Conservation (phyloP, 1,139 yeast genomes). For the Candida sanyaensis region DNA sequence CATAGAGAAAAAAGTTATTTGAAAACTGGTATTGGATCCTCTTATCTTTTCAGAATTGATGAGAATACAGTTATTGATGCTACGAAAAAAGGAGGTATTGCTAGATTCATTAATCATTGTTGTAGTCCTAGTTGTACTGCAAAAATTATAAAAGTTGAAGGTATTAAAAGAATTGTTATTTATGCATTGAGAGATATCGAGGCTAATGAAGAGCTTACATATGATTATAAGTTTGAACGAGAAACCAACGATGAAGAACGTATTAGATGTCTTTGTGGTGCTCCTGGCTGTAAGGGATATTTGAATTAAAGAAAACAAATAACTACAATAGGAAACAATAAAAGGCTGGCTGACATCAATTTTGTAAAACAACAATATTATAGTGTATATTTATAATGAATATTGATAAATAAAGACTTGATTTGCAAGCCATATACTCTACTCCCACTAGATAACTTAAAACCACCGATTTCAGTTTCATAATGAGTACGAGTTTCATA, state of each 20-base stretch:
- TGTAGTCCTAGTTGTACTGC: slow-evolving; percentile 98
- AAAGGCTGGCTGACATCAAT: no score
- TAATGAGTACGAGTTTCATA: no score
- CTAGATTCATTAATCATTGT: slow-evolving; percentile 94
- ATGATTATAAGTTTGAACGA: slow-evolving; percentile 92
- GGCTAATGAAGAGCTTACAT: slow-evolving; percentile 90
- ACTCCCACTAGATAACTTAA: no score
- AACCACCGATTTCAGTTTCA: no score
- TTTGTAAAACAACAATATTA: background rate
- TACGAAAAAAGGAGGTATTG: slow-evolving; percentile 95
- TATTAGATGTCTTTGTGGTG: slow-evolving; percentile 91
- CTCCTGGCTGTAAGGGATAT: slow-evolving; percentile 91
- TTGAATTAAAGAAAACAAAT: slow-evolving; percentile 52
- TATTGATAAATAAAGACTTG: background rate
- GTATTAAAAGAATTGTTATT: slow-evolving; percentile 89
- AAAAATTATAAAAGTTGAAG: slow-evolving; percentile 92
- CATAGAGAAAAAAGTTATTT: slow-evolving; percentile 84
- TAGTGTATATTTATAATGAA: background rate
- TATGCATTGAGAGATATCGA: slow-evolving; percentile 89
- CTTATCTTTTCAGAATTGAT: slow-evolving; percentile 88
- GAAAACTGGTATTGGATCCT: slow-evolving; percentile 92
- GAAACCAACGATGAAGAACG: slow-evolving; percentile 90
- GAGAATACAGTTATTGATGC: slow-evolving; percentile 97
- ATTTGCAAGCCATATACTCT: no score
- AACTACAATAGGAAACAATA: no score